Evolutionary conservation across 768 basidiomycete species (phyloP), one percentile per base, ranked within the genome.

Genomic region (Atractiella rhizophila): DNA sequence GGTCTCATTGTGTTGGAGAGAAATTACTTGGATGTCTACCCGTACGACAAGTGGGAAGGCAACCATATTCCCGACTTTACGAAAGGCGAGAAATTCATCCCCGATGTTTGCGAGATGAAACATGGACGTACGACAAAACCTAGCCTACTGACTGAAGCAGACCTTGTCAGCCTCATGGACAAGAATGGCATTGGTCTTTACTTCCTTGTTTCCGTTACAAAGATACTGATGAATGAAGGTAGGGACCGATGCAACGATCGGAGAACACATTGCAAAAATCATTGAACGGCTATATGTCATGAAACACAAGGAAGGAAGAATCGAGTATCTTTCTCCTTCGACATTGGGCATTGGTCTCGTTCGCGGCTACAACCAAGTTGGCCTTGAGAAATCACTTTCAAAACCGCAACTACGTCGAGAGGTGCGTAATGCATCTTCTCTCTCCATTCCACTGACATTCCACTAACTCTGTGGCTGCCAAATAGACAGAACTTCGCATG

Each of bases 181-280:
- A 88, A 91, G 64, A 94, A 98, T 55, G 91, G 88, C 1, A 96
- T 98, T 42, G 91, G 86, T 85, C 31, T 47, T 19, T 12, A 10
- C 2, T 28, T 9, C 35, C 31, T 12, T 21, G 21, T 25, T 37
- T 35, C 26, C 7, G 21, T 35, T 12, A 6, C 19, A 23, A 25
- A 7, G 9, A 10, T 16, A 23, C 37, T 31, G 28, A 18, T 35
- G 31, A 25, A 27, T 4, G 27, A 24, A n/a, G 42, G 8, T 46
- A 94, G 86, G 91, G 2, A 98, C 91, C 31, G 91, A 98, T 57
- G 91, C 91, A 2, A 98, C 91, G 0, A 98, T 98, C 52, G 91
- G 91, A 1, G 77, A 85, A 53, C 91, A 98, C 57, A 96, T 98
- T 42, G 68, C 83, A 45, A 94, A 75, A 8, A 77, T 96, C 51